phyloP scores from a whole-genome alignment of 2,329 filamentous ascomycete genomes.

The Neofusicoccum sp. region DNA sequence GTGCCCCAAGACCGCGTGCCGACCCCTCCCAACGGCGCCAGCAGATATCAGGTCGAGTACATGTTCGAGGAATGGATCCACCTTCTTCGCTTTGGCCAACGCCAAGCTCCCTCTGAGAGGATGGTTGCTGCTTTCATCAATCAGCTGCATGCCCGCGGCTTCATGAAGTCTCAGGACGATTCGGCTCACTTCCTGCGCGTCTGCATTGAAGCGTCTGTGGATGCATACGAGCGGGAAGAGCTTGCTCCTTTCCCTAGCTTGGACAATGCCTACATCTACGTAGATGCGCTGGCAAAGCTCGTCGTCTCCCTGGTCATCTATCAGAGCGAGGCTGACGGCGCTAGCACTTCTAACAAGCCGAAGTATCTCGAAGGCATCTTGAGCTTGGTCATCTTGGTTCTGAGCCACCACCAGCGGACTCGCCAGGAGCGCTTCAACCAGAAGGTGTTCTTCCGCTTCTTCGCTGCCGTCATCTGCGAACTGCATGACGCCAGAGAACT shows the following conservation, averaged over 20 bases:
- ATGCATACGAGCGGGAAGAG: conserved; percentile 71
- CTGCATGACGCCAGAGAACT: conserved; percentile 57
- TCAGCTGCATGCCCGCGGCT: conserved; percentile 72
- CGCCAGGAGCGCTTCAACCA: conserved; percentile 81
- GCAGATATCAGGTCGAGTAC: conserved; percentile 86
- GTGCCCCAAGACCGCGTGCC: conserved; percentile 50
- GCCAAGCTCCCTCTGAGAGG: conserved; percentile 67
- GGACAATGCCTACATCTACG: conserved; percentile 60
- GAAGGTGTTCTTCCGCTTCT: conserved; percentile 85
- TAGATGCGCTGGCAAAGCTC: conserved; percentile 81
- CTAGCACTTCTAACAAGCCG: conserved; percentile 62
- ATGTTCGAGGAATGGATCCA: conserved; percentile 94
- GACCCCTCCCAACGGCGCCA: conserved; percentile 58
- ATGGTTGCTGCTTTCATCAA: conserved; percentile 73
- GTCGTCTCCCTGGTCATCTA: conserved; percentile 73
- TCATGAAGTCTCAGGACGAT: conserved; percentile 73
- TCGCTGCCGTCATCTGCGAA: conserved; percentile 79
- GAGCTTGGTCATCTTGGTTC: conserved; percentile 72
- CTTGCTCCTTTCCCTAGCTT: conserved; percentile 59
- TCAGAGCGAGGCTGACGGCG: conserved; percentile 58
- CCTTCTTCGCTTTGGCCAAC: conserved; percentile 60
- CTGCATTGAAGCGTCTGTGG: conserved; percentile 76
- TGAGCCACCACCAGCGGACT: conserved; percentile 82
- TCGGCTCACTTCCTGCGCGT: conserved; percentile 76
- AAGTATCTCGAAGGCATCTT: conserved; percentile 76